Percentiles rank a stretch among this genome's conserved stretches.
phyloP scores from a whole-genome alignment of 768 basidiomycete species.

The Pleurotus tuoliensis region DNA sequence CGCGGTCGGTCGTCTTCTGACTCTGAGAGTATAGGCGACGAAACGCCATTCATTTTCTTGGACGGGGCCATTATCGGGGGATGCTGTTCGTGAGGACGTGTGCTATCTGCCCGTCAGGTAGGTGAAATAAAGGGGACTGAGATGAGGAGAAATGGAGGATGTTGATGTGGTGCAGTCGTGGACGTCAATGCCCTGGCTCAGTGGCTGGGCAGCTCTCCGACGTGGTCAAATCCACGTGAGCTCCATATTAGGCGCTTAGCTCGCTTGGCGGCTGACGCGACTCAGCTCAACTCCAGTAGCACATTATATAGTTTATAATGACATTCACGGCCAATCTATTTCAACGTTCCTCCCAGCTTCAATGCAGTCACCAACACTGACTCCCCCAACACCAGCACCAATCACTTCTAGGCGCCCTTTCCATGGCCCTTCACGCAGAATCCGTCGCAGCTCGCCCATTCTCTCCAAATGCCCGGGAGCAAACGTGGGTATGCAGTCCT shows the following conservation, averaged over 20 bases:
- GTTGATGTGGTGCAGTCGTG: too few relatives aligned
- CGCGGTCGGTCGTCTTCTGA: conserved; percentile 32
- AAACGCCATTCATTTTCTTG: conserved; percentile 3
- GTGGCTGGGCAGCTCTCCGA: too few relatives aligned
- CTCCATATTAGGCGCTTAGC: too few relatives aligned
- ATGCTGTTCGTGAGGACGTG: neutral
- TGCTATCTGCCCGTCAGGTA: too few relatives aligned
- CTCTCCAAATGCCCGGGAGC: conserved; percentile 67
- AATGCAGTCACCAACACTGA: conserved; percentile 85
- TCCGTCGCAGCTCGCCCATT: conserved; percentile 53
- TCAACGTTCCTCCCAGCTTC: conserved; percentile 65
- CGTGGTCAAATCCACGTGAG: too few relatives aligned
- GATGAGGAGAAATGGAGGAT: too few relatives aligned
- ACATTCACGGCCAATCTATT: conserved; percentile 25
- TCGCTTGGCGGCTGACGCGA: too few relatives aligned
- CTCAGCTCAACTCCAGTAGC: too few relatives aligned
- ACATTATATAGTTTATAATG: too few relatives aligned
- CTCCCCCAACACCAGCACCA: conserved; percentile 85
- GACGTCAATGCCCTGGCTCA: too few relatives aligned
- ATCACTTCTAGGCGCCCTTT: conserved; percentile 54
- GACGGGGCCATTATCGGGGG: conserved; percentile 1
- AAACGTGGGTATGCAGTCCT: conserved; percentile 76
- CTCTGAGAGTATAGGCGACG: conserved; percentile 4
- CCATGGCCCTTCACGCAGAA: conserved; percentile 38
- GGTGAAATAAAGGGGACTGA: too few relatives aligned